Evolutionary conservation across 1,284 basidiomycete species (phyloP).

Genomic region (Omphalotus olearius): DNA sequence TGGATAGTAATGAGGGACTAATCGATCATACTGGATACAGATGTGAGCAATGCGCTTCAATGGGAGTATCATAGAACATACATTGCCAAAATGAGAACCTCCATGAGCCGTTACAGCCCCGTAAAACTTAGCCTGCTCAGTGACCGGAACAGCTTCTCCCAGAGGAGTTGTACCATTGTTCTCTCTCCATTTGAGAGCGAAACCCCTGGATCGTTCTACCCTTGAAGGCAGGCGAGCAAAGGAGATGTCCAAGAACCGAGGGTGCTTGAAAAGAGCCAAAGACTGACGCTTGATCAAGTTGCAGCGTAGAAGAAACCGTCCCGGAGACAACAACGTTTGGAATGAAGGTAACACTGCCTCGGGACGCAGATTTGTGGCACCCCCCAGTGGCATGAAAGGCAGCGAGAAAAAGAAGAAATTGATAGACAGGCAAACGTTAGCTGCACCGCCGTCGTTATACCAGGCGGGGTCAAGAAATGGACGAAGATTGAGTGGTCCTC

Average conservation of each 20-base stretch:
- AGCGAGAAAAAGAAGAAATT: slow-evolving; percentile 40
- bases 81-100: slow-evolving; percentile 48
- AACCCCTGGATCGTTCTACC: slow-evolving; percentile 23
- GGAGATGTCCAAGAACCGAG: slow-evolving; percentile 45
- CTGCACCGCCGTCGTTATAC: slow-evolving; percentile 40
- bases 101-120: slow-evolving; percentile 32
- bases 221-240: slow-evolving; percentile 23
- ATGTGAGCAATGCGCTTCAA: slow-evolving; percentile 1
- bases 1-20: slow-evolving; percentile 33
- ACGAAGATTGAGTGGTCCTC: slow-evolving; percentile 49
- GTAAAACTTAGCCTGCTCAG: slow-evolving; percentile 26
- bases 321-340: slow-evolving; percentile 35
- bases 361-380: no score
- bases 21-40: slow-evolving; percentile 26
- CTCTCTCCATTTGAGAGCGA: slow-evolving; percentile 25
- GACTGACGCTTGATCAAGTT: slow-evolving; percentile 34
- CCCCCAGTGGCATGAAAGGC: slow-evolving; percentile 48
- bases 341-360: slow-evolving; percentile 34
- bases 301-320: slow-evolving; percentile 43
- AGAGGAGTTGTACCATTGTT: slow-evolving; percentile 14
- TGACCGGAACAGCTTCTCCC: slow-evolving; percentile 16
- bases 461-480: slow-evolving; percentile 46
- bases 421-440: slow-evolving; percentile 40
- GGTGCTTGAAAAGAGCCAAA: slow-evolving; percentile 32
- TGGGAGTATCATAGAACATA: slow-evolving; percentile 20